Percentiles rank a stretch among this genome's conserved stretches.
These are phyloP conservation scores for Parasarocladium wereldwijsianum DNA, from an alignment of 2,329 filamentous ascomycete genomes.

Conservation along the genomic window DNA sequence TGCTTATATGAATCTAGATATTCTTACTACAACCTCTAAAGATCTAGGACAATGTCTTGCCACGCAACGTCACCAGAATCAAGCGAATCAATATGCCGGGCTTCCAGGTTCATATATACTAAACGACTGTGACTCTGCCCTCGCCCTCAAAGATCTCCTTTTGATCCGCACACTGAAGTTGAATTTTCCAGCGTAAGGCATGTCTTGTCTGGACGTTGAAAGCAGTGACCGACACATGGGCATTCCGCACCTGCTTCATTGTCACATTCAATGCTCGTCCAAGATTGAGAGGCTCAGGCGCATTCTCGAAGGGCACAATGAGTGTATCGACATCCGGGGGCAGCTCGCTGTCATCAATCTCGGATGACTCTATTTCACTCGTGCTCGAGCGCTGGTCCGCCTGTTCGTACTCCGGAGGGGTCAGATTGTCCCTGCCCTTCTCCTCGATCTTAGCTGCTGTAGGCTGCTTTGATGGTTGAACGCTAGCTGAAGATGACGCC, in stretches of 20 bases:
- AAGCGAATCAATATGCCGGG: too few species aligned
- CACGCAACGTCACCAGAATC: too few species aligned
- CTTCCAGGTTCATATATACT: too few species aligned
- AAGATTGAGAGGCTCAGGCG: neutral
- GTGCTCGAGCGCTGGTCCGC: too few species aligned
- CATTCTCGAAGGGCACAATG: neutral
- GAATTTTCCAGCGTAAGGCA: neutral
- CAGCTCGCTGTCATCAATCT: too few species aligned
- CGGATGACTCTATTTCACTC: too few species aligned
- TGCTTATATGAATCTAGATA: too few species aligned
- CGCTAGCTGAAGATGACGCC: neutral
- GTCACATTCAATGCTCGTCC: neutral
- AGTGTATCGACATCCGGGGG: constrained; percentile 1
- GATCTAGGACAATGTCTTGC: too few species aligned
- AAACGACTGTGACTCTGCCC: neutral
- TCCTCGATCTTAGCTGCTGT: neutral
- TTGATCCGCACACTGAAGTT: neutral
- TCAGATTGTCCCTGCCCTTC: neutral
- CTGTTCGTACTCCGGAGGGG: too few species aligned
- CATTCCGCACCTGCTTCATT: neutral
- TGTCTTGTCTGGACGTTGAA: constrained; percentile 1
- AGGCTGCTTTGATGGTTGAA: neutral
- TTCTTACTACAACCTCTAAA: too few species aligned
- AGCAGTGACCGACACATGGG: neutral
- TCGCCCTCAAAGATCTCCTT: neutral